A percentile compares a stretch with the other conserved stretches of the same genome.
These are phyloP conservation scores for Fraxinus ornus DNA, from an alignment of 305 asterid species.

Conservation along the genomic window DNA sequence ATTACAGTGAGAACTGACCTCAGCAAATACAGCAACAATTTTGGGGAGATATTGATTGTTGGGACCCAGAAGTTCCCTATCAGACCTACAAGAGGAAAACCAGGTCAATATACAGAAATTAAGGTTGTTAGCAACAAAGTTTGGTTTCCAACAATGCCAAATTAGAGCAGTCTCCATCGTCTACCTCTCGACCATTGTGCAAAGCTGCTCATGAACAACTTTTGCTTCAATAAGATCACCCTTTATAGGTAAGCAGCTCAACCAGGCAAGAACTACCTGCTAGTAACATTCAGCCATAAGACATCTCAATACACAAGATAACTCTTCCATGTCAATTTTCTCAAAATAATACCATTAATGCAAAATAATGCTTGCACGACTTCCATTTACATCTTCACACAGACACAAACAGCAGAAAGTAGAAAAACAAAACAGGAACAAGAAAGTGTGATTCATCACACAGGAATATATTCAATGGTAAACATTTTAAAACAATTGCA, in stretches of 20 bases:
- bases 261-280: slow-evolving; percentile 93
- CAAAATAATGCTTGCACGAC: background rate
- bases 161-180: slow-evolving; percentile 7
- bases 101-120: background rate
- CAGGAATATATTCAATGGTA: background rate
- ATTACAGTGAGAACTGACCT: slow-evolving; percentile 44
- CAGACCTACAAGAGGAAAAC: slow-evolving; percentile 56
- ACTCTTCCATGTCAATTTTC: background rate
- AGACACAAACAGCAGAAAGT: background rate
- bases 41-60: slow-evolving; percentile 80
- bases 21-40: slow-evolving; percentile 84
- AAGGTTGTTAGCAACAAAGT: background rate
- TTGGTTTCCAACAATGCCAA: background rate
- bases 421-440: background rate
- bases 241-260: slow-evolving; percentile 85
- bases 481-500: background rate
- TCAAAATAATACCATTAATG: background rate
- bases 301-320: background rate
- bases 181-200: slow-evolving; percentile 87
- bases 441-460: background rate
- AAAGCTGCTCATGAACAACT: slow-evolving; percentile 90
- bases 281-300: slow-evolving; percentile 12
- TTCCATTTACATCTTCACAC: background rate
- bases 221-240: slow-evolving; percentile 91
- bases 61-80: slow-evolving; percentile 73